Percentiles rank a stretch among this genome's conserved stretches.
Conservation (phyloP, 345 rosid genomes). For the Syzygium aromaticum region DNA sequence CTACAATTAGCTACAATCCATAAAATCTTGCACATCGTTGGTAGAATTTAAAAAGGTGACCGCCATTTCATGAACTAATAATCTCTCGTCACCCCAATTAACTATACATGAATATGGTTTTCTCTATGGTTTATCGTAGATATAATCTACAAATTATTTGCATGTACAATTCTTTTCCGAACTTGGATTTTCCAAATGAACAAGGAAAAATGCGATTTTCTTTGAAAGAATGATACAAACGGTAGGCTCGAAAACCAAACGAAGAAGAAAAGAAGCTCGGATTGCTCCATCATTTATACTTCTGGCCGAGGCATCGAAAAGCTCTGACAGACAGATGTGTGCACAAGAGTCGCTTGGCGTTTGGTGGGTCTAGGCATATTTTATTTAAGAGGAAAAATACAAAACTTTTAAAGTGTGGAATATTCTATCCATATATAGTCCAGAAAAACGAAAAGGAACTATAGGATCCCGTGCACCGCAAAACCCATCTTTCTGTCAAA, state of each 20-base stretch:
- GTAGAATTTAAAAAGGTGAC: rapidly evolving
- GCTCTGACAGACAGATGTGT: background rate
- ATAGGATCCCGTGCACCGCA: background rate
- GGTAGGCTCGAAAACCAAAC: background rate
- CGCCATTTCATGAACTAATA: rapidly evolving
- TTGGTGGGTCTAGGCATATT: background rate
- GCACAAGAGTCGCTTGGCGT: background rate
- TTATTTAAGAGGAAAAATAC: background rate
- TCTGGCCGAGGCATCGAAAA: background rate
- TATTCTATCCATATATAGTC: background rate
- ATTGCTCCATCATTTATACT: background rate
- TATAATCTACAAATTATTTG: background rate
- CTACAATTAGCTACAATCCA: rapidly evolving
- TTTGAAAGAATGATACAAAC: background rate
- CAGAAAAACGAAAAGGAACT: background rate
- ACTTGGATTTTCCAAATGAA: background rate
- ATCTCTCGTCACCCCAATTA: rapidly evolving
- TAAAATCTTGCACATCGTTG: rapidly evolving
- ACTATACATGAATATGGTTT: rapidly evolving
- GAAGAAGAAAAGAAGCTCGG: background rate
- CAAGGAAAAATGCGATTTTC: background rate
- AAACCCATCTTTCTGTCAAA: background rate
- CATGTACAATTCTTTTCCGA: background rate
- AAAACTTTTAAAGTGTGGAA: background rate
- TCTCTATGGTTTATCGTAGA: background rate